Evolutionary conservation across 2,329 filamentous ascomycete species (phyloP).

Genomic region (Botrytis paeoniae): DNA sequence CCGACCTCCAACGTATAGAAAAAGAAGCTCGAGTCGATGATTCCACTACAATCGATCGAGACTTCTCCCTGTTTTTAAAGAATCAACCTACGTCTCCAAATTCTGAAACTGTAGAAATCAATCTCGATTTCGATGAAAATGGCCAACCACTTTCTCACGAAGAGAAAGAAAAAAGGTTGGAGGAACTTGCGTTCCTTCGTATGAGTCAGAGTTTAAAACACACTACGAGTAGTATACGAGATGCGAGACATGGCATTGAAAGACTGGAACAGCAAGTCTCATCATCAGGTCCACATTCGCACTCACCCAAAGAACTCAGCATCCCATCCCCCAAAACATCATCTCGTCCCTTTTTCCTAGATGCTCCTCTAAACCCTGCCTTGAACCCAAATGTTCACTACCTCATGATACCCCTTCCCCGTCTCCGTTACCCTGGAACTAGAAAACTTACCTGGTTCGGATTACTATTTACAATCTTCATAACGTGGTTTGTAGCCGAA

Average conservation of each 20-base stretch:
- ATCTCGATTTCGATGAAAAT: constrained; percentile 28
- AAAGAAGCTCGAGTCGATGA: constrained; percentile 35
- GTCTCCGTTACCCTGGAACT: constrained; percentile 24
- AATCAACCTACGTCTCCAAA: constrained; percentile 10
- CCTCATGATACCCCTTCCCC: constrained; percentile 29
- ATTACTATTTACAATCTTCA: constrained; percentile 40
- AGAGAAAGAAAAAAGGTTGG: constrained; percentile 37
- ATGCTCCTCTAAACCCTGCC: neutral
- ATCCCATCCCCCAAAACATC: neutral
- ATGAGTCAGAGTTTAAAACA: constrained; percentile 54
- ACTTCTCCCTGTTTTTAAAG: constrained; percentile 11
- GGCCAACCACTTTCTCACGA: constrained; percentile 28
- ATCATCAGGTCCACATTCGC: constrained; percentile 31
- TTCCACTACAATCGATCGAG: constrained; percentile 30
- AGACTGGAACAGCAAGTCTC: constrained; percentile 53
- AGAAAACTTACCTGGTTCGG: constrained; percentile 34
- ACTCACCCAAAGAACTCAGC: constrained; percentile 2
- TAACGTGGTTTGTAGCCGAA: constrained; percentile 56
- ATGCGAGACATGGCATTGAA: constrained; percentile 57
- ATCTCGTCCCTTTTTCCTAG: constrained; percentile 8
- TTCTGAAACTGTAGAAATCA: constrained; percentile 3
- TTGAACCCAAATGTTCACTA: constrained; percentile 20
- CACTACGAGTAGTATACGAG: constrained; percentile 51
- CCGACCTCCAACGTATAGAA: constrained; percentile 34
- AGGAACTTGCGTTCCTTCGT: constrained; percentile 46